A percentile compares a stretch with the other conserved stretches of the same genome.
Evolutionary conservation across 768 basidiomycete genomes (phyloP).

Genomic region (Tulasnella sp.): DNA sequence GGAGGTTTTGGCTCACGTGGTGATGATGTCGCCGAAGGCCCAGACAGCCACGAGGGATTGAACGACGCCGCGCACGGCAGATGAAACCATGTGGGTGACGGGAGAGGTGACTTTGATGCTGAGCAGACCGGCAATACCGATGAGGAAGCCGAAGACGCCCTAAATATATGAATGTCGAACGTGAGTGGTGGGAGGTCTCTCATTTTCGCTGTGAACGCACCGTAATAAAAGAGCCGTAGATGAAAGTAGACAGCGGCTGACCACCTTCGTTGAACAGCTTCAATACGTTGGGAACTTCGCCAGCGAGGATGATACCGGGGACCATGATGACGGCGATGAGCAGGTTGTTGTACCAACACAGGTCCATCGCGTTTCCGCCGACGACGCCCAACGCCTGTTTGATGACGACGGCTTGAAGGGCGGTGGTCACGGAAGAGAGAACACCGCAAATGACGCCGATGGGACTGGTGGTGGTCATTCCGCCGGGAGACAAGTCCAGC

Average conservation of each 20-base stretch:
- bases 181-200: not conserved
- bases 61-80: slow-evolving; percentile 88
- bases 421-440: slow-evolving; percentile 73
- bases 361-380: slow-evolving; percentile 67
- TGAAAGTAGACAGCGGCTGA: slow-evolving; percentile 37
- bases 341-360: slow-evolving; percentile 89
- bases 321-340: slow-evolving; percentile 59
- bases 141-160: slow-evolving; percentile 85
- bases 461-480: slow-evolving; percentile 11
- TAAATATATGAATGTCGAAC: slow-evolving; percentile 21
- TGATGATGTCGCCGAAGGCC: slow-evolving; percentile 73
- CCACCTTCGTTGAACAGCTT: slow-evolving; percentile 35
- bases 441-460: slow-evolving; percentile 74
- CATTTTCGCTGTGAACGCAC: slow-evolving; percentile 30
- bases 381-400: slow-evolving; percentile 75
- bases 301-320: slow-evolving; percentile 62
- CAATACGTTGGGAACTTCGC: slow-evolving; percentile 56
- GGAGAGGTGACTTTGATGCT: slow-evolving; percentile 97
- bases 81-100: slow-evolving; percentile 95
- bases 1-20: slow-evolving; percentile 45
- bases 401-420: slow-evolving; percentile 87
- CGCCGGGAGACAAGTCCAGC: slow-evolving; percentile 37
- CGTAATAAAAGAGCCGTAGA: slow-evolving; percentile 70
- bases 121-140: slow-evolving; percentile 84
- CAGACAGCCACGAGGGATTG: slow-evolving; percentile 75